Evolutionary conservation across 495 filamentous ascomycete genomes (phyloP).

Genomic region (Parathielavia appendiculata): DNA sequence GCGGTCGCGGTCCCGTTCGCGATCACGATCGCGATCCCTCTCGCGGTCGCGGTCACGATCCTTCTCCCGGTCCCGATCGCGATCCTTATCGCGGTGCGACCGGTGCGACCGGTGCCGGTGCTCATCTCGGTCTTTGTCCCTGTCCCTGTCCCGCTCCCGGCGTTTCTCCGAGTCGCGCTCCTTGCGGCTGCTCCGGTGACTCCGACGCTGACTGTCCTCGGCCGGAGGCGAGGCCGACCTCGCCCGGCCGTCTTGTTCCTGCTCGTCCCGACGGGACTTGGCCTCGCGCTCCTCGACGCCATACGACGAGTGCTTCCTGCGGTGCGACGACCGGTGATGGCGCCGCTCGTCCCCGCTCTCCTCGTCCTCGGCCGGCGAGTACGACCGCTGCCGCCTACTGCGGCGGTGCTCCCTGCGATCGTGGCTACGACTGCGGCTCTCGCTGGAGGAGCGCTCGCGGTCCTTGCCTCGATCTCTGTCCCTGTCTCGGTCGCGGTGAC

Average conservation of each 20-base stretch:
- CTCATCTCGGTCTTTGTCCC: slow-evolving; percentile 37
- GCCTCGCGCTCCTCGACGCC: slow-evolving; percentile 34
- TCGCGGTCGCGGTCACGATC: slow-evolving; percentile 44
- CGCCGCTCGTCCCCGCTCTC: slow-evolving; percentile 42
- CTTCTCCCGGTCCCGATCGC: slow-evolving; percentile 41
- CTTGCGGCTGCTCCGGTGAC: slow-evolving; percentile 47
- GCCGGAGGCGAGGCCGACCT: slow-evolving; percentile 46
- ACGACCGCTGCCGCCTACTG: slow-evolving; percentile 53
- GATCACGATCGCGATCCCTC: slow-evolving; percentile 2
- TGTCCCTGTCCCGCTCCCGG: slow-evolving; percentile 43
- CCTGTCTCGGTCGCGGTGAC: slow-evolving; percentile 30
- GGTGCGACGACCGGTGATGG: slow-evolving; percentile 45
- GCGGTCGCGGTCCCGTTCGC: slow-evolving; percentile 45
- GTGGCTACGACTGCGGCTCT: slow-evolving; percentile 37
- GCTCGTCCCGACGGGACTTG: slow-evolving; percentile 30
- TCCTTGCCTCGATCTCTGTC: slow-evolving; percentile 24
- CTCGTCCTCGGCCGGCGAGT: slow-evolving; percentile 42
- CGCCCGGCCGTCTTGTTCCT: slow-evolving; percentile 42
- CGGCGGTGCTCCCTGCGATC: slow-evolving; percentile 52
- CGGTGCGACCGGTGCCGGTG: slow-evolving; percentile 38
- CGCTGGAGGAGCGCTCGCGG: slow-evolving; percentile 14
- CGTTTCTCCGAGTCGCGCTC: slow-evolving; percentile 41
- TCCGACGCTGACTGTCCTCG: slow-evolving; percentile 42
- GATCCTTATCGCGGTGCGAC: slow-evolving; percentile 40
- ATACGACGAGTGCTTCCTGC: slow-evolving; percentile 39